phyloP scores from a whole-genome alignment of 2,329 filamentous ascomycete species.

The Ophiostoma populinum region DNA sequence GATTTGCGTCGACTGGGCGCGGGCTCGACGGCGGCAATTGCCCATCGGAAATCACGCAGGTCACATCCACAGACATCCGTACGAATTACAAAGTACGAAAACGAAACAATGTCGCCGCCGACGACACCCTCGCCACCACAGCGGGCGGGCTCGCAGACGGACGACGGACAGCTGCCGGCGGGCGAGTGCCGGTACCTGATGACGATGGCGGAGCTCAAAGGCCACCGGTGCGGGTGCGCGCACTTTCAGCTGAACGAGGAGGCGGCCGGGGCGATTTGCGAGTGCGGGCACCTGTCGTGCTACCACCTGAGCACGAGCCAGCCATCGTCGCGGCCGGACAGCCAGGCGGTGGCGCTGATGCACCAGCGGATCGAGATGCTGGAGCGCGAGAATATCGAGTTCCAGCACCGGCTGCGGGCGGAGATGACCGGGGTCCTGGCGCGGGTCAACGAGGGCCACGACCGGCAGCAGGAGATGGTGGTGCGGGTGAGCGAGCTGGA shows the following conservation, averaged over 20 bases:
- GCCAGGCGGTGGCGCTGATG: constrained; percentile 30
- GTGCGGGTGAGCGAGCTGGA: constrained; percentile 33
- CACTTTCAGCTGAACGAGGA: constrained; percentile 35
- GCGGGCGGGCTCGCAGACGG: constrained; percentile 15
- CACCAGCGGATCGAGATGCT: constrained; percentile 27
- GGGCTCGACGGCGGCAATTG: no score
- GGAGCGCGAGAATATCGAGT: constrained; percentile 23
- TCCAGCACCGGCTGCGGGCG: constrained; percentile 13
- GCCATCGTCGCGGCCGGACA: constrained; percentile 20
- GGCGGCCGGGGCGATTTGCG: constrained; percentile 36
- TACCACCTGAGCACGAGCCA: constrained; percentile 36
- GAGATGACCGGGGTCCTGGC: constrained; percentile 15
- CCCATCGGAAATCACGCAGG: no score
- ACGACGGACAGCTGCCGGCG: constrained; percentile 32
- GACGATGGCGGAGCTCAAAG: constrained; percentile 36
- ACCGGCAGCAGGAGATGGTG: constrained; percentile 21
- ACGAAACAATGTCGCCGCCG: constrained; percentile 8
- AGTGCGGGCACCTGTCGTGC: constrained; percentile 43
- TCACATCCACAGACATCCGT: no score
- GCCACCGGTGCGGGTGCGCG: constrained; percentile 40
- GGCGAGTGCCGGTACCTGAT: constrained; percentile 44
- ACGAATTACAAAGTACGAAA: no score
- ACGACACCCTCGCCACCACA: constrained; percentile 17
- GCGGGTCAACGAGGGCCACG: constrained; percentile 14
- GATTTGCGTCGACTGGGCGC: no score